A percentile compares a stretch with the other conserved stretches of the same genome.
Conservation (phyloP, 805 yeast genomes). For the Spencermartinsiella europaea region DNA sequence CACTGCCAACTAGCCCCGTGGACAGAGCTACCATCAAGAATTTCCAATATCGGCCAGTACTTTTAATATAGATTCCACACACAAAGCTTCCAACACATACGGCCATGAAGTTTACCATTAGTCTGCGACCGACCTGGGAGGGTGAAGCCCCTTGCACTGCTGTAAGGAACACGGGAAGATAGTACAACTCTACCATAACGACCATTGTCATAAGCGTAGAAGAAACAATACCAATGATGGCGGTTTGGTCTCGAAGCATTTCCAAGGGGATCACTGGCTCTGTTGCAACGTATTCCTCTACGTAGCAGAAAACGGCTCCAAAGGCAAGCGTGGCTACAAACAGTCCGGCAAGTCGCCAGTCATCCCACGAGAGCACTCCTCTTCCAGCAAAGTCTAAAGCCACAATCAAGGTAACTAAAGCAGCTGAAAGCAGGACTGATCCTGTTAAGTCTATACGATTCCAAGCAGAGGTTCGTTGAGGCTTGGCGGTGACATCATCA, state of each 20-base stretch:
- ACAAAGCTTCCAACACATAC: constrained; percentile 61
- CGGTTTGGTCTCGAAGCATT: constrained; percentile 52
- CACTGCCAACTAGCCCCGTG: constrained; percentile 43
- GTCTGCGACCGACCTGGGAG: constrained; percentile 51
- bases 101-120: constrained; percentile 54
- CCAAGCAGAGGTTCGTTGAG: constrained; percentile 33
- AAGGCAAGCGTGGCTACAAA: constrained; percentile 32
- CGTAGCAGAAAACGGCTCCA: constrained; percentile 41
- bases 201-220: constrained; percentile 67
- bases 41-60: constrained; percentile 53
- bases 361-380: constrained; percentile 41
- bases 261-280: constrained; percentile 70
- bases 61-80: constrained; percentile 62
- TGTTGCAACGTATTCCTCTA: constrained; percentile 46
- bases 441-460: constrained; percentile 66
- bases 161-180: constrained; percentile 62
- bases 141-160: constrained; percentile 50
- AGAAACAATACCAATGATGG: constrained; percentile 38
- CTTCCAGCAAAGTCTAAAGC: constrained; percentile 66
- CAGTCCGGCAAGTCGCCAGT: constrained; percentile 37
- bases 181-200: constrained; percentile 56
- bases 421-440: constrained; percentile 50
- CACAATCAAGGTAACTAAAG: constrained; percentile 54
- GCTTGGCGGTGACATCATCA: background rate
- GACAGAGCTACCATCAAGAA: constrained; percentile 41